Evolutionary conservation across 305 asterid genomes (phyloP).

Genomic region (Stenogyne calaminthoides): DNA sequence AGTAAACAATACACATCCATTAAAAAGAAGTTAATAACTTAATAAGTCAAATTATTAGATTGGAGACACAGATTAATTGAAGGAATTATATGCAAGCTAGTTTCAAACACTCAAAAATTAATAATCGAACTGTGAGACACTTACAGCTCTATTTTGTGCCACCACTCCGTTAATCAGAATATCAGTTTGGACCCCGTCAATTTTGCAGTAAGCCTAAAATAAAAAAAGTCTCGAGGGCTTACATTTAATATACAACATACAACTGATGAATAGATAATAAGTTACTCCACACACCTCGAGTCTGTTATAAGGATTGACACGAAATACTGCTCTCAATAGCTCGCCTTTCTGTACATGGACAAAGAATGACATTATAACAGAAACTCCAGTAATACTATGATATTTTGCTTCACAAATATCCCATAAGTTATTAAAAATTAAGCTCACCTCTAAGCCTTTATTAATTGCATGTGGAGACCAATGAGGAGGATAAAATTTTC

Average conservation of each 20-base stretch:
- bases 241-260: constrained; percentile 11
- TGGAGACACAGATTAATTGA: not conserved
- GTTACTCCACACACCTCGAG: constrained; percentile 58
- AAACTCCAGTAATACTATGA: not conserved
- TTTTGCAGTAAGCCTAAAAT: constrained; percentile 75
- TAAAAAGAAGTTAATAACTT: constrained; percentile 4
- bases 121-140: constrained; percentile 31
- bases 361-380: constrained; percentile 10
- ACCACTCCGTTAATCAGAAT: constrained; percentile 57
- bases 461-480: constrained; percentile 54
- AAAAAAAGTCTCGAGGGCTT: constrained; percentile 19
- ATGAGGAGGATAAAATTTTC: constrained; percentile 53
- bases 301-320: constrained; percentile 80
- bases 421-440: not conserved
- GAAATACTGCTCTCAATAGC: constrained; percentile 64
- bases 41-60: not conserved
- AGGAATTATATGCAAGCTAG: not conserved
- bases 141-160: constrained; percentile 84
- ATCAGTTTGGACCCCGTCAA: constrained; percentile 67
- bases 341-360: constrained; percentile 59
- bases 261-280: not conserved
- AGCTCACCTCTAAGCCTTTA: constrained; percentile 59
- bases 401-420: constrained; percentile 20
- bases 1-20: not conserved
- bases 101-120: not conserved